These are phyloP conservation scores for Hyaloscypha bicolor DNA, from an alignment of 495 filamentous ascomycete genomes.

Conservation along the genomic window DNA sequence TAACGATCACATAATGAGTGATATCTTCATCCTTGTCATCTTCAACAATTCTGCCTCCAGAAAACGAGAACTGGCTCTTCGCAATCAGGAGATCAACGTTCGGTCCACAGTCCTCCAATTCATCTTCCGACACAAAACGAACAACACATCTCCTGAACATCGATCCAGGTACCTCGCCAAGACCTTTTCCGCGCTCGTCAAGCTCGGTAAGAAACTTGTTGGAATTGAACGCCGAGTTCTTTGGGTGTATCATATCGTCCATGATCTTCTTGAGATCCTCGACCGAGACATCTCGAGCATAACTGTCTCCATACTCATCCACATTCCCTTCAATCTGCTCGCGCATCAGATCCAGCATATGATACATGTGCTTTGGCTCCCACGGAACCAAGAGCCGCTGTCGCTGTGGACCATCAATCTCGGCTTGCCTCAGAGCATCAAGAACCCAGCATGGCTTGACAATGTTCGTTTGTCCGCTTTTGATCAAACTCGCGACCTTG, in stretches of 20 bases:
- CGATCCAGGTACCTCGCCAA: constrained; percentile 56
- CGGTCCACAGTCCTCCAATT: constrained; percentile 23
- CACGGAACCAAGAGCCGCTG: constrained; percentile 64
- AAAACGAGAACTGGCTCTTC: constrained; percentile 51
- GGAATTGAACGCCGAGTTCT: constrained; percentile 26
- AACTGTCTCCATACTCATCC: constrained; percentile 84
- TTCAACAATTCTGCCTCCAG: constrained; percentile 55
- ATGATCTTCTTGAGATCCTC: constrained; percentile 67
- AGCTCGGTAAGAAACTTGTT: constrained; percentile 55
- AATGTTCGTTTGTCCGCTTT: constrained; percentile 66
- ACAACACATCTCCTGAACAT: constrained; percentile 67
- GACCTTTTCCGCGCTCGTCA: constrained; percentile 54
- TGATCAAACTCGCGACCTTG: constrained; percentile 81
- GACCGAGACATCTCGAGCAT: constrained; percentile 65
- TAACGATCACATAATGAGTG: constrained; percentile 67
- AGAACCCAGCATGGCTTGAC: constrained; percentile 82
- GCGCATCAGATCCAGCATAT: constrained; percentile 33
- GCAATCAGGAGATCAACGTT: constrained; percentile 33
- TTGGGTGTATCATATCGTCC: constrained; percentile 43
- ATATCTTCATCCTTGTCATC: constrained; percentile 49
- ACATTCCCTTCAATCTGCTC: constrained; percentile 51
- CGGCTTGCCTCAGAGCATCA: constrained; percentile 63
- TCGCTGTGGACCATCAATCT: constrained; percentile 58
- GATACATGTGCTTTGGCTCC: constrained; percentile 63
- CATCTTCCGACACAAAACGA: constrained; percentile 46